Conservation (phyloP, 2,329 filamentous ascomycete species). For the Aspergillus niger region DNA sequence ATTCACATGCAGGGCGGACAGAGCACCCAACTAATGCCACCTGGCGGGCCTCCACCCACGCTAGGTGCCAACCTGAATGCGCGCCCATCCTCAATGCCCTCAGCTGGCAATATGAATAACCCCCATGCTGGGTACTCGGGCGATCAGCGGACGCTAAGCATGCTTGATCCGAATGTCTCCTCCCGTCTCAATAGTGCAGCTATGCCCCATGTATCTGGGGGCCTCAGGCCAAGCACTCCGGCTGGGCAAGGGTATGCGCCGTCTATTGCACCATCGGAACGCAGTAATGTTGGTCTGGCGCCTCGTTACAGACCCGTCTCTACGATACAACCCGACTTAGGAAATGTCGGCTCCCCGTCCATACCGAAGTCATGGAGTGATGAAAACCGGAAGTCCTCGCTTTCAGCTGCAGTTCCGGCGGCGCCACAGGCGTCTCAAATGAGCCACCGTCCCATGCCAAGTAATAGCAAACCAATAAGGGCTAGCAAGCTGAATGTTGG, state of each 20-base stretch:
- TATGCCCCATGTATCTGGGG: constrained; percentile 36
- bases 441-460: constrained; percentile 34
- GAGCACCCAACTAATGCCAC: constrained; percentile 33
- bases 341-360: constrained; percentile 35
- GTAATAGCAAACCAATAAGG: constrained; percentile 20
- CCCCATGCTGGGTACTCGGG: constrained; percentile 13
- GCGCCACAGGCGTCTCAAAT: constrained; percentile 30
- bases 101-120: constrained; percentile 28
- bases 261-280: constrained; percentile 92
- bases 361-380: constrained; percentile 41
- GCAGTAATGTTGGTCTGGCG: constrained; percentile 89
- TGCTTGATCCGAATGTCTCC: constrained; percentile 67
- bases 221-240: constrained; percentile 27
- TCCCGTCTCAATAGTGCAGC: constrained; percentile 40
- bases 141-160: constrained; percentile 73
- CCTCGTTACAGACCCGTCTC: constrained; percentile 90
- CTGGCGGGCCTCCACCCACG: constrained; percentile 30
- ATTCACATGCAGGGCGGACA: constrained; percentile 63
- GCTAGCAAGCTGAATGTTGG: constrained; percentile 21
- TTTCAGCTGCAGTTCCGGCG: constrained; percentile 25
- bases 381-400: constrained; percentile 33
- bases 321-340: constrained; percentile 52
- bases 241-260: constrained; percentile 65
- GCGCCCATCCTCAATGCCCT: constrained; percentile 54
- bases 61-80: constrained; percentile 31